Base-by-base conservation (phyloP, 805 yeast genomes). In the Yarrowia keelungensis region DNA sequence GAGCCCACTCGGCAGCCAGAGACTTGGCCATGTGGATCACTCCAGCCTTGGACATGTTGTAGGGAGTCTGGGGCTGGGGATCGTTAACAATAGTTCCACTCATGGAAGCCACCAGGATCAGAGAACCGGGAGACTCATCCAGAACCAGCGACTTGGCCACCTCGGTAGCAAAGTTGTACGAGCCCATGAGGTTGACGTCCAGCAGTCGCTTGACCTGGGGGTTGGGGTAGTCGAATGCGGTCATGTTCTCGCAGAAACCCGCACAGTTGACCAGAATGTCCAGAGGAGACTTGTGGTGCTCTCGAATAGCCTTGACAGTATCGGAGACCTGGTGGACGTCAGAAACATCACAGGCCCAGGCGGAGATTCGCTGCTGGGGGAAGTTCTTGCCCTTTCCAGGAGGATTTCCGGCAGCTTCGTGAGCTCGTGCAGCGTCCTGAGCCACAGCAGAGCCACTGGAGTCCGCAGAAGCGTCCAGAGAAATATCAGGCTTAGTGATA, bases 21-120 rank as follows among this genome's bases (percentile, higher is more conserved):
- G 93, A 85, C 77, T 86, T 86, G 68, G 85, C 90, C 83, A 90
- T 81, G 79, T 90, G 95, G 74, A 89, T 89, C 51, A 89, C 94
- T 76, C 93, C 95, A 16, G 95, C 95, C 81, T 90, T 90, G 73
- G 94, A 84, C 90, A 89, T 87, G 83, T 90, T 90, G 84, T 90
- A 90, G 73, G 90, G 90, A 71, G 86, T 84, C 80, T 92, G 97
- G 73, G 86, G 82, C 78, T 92, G 94, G 35, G 97, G 97, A 69
- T 87, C 85, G 79, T 92, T 92, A 73, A 87, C 92, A 73, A 92
- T 88, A 78, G 87, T 90, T 7, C 90, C 97, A 35, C 94, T 89
- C 90, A 92, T 92, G 51, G 97, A 90, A 3, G 96, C 92, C 3
- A 97, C 90, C 76, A 90, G 83, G 72, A 92, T 86, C 73, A 92